A percentile compares a stretch with the other conserved stretches of the same genome.
Evolutionary conservation across 2,329 filamentous ascomycete species (phyloP).

Genomic region (Ophidiomyces ophidiicola): DNA sequence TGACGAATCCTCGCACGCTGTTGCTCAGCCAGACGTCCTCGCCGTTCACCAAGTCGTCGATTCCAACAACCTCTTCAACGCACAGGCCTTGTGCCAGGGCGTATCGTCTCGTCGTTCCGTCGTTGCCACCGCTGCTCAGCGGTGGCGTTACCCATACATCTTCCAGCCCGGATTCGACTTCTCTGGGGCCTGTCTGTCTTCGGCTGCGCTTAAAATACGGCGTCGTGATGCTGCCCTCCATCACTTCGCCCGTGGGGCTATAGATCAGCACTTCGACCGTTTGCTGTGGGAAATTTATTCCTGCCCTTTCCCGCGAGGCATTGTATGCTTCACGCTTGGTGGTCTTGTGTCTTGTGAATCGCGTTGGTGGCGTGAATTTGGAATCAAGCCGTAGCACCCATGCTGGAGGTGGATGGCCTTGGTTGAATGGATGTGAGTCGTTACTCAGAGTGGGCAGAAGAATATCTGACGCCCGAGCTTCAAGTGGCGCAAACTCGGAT

Average conservation of each 20-base stretch:
- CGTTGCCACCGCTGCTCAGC: slow-evolving; percentile 64
- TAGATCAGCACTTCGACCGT: slow-evolving; percentile 63
- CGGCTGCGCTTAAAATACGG: slow-evolving; percentile 60
- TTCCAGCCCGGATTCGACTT: slow-evolving; percentile 22
- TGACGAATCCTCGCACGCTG: slow-evolving; percentile 65
- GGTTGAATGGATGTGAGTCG: slow-evolving; percentile 16
- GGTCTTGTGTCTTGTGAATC: slow-evolving; percentile 80
- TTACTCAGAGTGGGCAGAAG: slow-evolving; percentile 9
- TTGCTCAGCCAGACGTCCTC: slow-evolving; percentile 85
- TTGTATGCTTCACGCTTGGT: slow-evolving; percentile 62
- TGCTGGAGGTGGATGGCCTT: slow-evolving; percentile 12
- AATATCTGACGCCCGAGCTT: slow-evolving; percentile 17
- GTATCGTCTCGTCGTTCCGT: slow-evolving; percentile 72
- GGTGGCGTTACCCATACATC: slow-evolving; percentile 65
- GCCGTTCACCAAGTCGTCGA: slow-evolving; percentile 50
- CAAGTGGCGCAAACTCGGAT: slow-evolving; percentile 25
- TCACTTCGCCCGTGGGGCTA: slow-evolving; percentile 53
- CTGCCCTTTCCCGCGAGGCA: slow-evolving; percentile 50
- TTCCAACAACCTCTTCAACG: slow-evolving; percentile 50
- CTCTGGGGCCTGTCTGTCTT: not conserved
- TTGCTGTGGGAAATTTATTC: slow-evolving; percentile 36
- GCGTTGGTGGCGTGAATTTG: slow-evolving; percentile 38
- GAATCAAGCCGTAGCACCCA: slow-evolving; percentile 46
- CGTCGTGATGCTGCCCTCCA: slow-evolving; percentile 76
- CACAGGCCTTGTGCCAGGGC: slow-evolving; percentile 59